These are phyloP conservation scores for Sordariomycetes sp. DNA, from an alignment of 2,329 filamentous ascomycete genomes.

Conservation along the genomic window DNA sequence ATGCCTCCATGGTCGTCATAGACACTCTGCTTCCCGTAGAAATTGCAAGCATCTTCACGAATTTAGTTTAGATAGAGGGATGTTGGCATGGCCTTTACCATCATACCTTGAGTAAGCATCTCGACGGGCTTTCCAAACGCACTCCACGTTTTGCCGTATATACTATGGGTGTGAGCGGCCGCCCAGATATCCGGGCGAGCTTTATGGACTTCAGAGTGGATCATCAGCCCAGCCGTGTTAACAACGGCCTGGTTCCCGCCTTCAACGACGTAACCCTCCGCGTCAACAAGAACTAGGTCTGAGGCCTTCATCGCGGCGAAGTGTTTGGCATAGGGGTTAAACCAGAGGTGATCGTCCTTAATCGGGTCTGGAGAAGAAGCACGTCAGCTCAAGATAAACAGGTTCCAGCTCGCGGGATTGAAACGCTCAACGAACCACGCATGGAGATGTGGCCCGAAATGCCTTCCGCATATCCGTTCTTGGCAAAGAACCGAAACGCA, in stretches of 20 bases:
- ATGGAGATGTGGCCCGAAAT: conserved; percentile 59
- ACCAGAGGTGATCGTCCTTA: conserved; percentile 41
- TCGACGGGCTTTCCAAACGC: conserved; percentile 50
- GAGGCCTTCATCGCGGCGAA: conserved; percentile 50
- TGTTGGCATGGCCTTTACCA: no score
- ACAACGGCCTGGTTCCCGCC: conserved; percentile 41
- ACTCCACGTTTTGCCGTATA: conserved; percentile 48
- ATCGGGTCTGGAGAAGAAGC: background rate
- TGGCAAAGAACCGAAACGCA: conserved; percentile 57
- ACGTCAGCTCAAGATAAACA: no score
- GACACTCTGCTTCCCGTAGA: conserved; percentile 47
- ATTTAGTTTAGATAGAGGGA: conserved; percentile 16
- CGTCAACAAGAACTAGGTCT: conserved; percentile 53
- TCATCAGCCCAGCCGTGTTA: conserved; percentile 54
- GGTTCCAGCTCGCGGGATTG: no score
- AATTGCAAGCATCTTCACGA: conserved; percentile 46
- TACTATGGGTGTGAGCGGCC: conserved; percentile 48
- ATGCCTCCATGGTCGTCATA: conserved; percentile 53
- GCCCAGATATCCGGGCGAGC: conserved; percentile 49
- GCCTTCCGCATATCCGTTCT: conserved; percentile 56
- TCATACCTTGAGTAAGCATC: conserved; percentile 22
- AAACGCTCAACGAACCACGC: conserved; percentile 21
- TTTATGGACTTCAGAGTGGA: conserved; percentile 50
- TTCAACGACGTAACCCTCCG: conserved; percentile 46
- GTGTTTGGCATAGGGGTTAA: conserved; percentile 51